Evolutionary conservation across 75 land plant genomes (phyloP).

Genomic region (Cunninghamia lanceolata): DNA sequence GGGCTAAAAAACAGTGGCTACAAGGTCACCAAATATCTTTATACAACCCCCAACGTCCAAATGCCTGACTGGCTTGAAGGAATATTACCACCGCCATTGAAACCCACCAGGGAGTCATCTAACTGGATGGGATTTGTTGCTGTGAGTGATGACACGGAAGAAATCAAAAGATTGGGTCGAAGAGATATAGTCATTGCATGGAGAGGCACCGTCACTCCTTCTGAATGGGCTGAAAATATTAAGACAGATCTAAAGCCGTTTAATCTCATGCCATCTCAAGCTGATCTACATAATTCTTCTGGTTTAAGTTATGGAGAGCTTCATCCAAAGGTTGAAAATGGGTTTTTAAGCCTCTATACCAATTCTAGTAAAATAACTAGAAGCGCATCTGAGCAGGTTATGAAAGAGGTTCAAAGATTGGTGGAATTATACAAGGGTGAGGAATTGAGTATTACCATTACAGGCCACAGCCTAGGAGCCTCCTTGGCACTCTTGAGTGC

Average conservation of each 20-base stretch:
- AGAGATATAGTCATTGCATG: constrained; percentile 57
- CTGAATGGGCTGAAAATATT: constrained; percentile 64
- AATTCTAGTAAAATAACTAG: not conserved
- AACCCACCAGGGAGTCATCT: not conserved
- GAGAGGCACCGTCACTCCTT: constrained; percentile 56
- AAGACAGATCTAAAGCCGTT: constrained; percentile 14
- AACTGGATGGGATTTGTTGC: constrained; percentile 75
- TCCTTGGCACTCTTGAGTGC: constrained; percentile 26
- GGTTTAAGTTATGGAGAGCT: no score
- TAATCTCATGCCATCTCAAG: not conserved
- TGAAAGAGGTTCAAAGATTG: constrained; percentile 31
- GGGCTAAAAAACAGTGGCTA: constrained; percentile 23
- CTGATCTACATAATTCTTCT: not conserved
- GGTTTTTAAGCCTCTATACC: constrained; percentile 51
- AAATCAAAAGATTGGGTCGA: constrained; percentile 25
- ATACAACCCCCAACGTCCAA: not conserved
- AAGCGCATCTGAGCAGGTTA: constrained; percentile 33
- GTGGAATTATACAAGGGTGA: constrained; percentile 25
- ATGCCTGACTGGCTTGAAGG: not conserved
- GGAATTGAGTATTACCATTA: constrained; percentile 53
- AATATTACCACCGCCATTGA: constrained; percentile 16
- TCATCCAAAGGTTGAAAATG: constrained; percentile 17
- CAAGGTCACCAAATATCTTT: constrained; percentile 28
- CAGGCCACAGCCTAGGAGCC: constrained; percentile 68
- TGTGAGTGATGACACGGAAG: constrained; percentile 27